These are phyloP conservation scores for Chlamydomonas sp. DNA, from an alignment of 139 green algal species.

Conservation along the genomic window DNA sequence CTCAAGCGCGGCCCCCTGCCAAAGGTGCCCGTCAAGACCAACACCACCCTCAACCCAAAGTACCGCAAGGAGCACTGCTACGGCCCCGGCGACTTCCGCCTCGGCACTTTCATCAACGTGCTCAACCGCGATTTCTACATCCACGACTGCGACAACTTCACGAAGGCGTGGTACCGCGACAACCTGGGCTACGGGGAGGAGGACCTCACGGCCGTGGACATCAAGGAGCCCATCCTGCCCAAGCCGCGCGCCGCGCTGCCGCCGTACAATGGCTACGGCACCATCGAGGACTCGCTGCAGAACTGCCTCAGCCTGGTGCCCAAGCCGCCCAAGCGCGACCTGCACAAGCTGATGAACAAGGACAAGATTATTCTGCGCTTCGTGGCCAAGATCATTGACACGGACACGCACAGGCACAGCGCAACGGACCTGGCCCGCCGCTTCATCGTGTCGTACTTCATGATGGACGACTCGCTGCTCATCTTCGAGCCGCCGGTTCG, in stretches of 20 bases:
- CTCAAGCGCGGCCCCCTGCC: slow-evolving; percentile 82
- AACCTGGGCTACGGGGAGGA: slow-evolving; percentile 71
- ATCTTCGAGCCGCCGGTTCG: slow-evolving; percentile 90
- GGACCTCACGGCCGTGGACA: slow-evolving; percentile 72
- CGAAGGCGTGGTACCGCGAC: slow-evolving; percentile 71
- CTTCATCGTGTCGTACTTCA: slow-evolving; percentile 94
- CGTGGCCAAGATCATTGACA: slow-evolving; percentile 59
- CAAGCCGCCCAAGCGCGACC: slow-evolving; percentile 80
- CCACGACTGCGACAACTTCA: slow-evolving; percentile 90
- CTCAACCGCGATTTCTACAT: slow-evolving; percentile 86
- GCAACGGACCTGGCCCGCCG: slow-evolving; percentile 60
- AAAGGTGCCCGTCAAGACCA: slow-evolving; percentile 57
- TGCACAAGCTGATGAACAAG: slow-evolving; percentile 92
- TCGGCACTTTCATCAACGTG: slow-evolving; percentile 79
- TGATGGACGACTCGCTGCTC: slow-evolving; percentile 87
- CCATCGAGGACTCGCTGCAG: slow-evolving; percentile 82
- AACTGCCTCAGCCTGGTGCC: slow-evolving; percentile 87
- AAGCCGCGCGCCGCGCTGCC: slow-evolving; percentile 68
- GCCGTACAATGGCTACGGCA: slow-evolving; percentile 86
- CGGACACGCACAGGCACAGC: slow-evolving; percentile 58
- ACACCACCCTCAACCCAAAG: slow-evolving; percentile 36
- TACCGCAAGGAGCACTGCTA: slow-evolving; percentile 71
- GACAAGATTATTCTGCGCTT: slow-evolving; percentile 90
- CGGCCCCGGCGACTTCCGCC: slow-evolving; percentile 76
- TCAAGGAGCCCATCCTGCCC: slow-evolving; percentile 61